Evolutionary conservation across 192 early-diverging fungal genomes (phyloP).

Genomic region (Entomortierella beljakovae): DNA sequence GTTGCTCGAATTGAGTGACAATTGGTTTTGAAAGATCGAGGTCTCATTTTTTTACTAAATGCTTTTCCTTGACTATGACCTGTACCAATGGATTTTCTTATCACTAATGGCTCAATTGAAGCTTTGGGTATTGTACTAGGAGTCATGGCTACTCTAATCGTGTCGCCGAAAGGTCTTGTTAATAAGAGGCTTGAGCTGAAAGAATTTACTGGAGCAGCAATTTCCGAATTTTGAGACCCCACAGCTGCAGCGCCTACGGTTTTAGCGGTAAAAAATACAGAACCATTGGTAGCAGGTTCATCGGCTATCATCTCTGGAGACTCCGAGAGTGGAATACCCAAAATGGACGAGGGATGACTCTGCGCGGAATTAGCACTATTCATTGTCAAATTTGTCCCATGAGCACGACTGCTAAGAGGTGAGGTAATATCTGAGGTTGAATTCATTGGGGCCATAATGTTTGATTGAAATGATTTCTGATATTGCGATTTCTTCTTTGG

Average conservation of each 20-base stretch:
- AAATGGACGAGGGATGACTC: slow-evolving; percentile 35
- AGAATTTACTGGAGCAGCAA: background rate
- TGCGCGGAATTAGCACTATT: slow-evolving; percentile 8
- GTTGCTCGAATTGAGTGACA: too few relatives aligned
- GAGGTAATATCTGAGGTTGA: too few relatives aligned
- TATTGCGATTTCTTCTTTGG: too few relatives aligned
- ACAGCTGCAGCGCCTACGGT: background rate
- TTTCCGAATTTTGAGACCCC: background rate
- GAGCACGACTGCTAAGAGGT: background rate
- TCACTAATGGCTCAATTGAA: slow-evolving; percentile 15
- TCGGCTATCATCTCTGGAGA: slow-evolving; percentile 39
- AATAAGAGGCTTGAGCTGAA: background rate
- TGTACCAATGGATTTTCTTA: background rate
- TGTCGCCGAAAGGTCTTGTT: background rate
- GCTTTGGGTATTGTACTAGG: slow-evolving; percentile 4
- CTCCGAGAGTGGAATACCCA: slow-evolving; percentile 41
- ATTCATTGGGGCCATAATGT: too few relatives aligned
- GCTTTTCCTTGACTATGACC: background rate
- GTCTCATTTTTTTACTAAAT: background rate
- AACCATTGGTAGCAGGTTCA: background rate
- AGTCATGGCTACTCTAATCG: background rate
- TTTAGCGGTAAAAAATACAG: background rate
- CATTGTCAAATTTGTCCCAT: slow-evolving; percentile 19
- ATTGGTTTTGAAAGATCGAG: slow-evolving; percentile 4
- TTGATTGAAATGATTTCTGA: background rate